Evolutionary conservation across 768 basidiomycete genomes (phyloP).

Genomic region (Polyporus arcularius): DNA sequence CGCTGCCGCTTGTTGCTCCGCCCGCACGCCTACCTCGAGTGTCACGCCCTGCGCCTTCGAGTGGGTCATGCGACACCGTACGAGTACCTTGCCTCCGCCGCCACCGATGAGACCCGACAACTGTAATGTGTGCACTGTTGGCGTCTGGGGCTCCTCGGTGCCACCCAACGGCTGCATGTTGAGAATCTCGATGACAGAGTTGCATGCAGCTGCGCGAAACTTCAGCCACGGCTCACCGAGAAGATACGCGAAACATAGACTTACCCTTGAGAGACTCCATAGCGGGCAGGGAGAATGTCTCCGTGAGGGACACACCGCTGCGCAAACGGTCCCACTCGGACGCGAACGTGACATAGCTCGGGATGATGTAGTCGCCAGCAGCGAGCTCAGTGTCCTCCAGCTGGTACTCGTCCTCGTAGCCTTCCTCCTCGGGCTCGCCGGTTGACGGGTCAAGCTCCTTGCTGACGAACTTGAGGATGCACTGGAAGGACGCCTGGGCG

Average conservation of each 20-base stretch:
- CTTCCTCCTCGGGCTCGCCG: conserved; percentile 94
- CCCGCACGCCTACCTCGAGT: conserved; percentile 86
- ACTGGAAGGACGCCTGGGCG: conserved; percentile 82
- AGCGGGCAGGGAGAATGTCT: conserved; percentile 90
- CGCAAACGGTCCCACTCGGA: conserved; percentile 95
- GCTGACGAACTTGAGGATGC: conserved; percentile 91
- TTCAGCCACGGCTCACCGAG: not conserved
- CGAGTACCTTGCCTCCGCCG: conserved; percentile 95
- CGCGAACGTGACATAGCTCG: conserved; percentile 90
- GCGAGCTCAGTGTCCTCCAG: conserved; percentile 94
- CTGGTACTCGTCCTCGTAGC: conserved; percentile 99
- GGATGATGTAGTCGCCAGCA: conserved; percentile 93
- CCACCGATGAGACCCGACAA: conserved; percentile 89
- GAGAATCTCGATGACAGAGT: conserved; percentile 93
- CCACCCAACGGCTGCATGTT: conserved; percentile 98
- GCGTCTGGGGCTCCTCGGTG: conserved; percentile 76
- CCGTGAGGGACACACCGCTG: conserved; percentile 75
- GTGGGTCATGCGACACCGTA: conserved; percentile 94
- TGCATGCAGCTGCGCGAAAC: conserved; percentile 78
- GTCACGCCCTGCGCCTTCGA: conserved; percentile 89
- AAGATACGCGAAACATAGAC: conserved; percentile 28
- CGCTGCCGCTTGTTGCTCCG: conserved; percentile 86
- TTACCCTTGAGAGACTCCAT: conserved; percentile 94
- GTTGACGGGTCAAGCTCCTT: conserved; percentile 97
- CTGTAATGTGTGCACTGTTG: conserved; percentile 92